Evolutionary conservation across 176 grass and related monocot species (phyloP).

Genomic region (Rhipidocladum racemiflorum): DNA sequence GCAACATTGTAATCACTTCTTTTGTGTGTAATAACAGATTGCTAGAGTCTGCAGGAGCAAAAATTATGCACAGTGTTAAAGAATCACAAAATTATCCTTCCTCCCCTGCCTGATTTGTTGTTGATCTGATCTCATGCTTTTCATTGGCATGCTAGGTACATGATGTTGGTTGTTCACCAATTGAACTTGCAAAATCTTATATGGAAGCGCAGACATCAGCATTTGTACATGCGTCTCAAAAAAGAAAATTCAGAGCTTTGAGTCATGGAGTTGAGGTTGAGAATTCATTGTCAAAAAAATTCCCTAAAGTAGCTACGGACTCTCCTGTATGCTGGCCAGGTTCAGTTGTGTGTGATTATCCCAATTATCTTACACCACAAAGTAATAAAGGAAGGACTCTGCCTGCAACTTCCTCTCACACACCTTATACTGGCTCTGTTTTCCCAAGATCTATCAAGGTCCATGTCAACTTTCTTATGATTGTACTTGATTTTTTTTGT

Average conservation of each 20-base stretch:
- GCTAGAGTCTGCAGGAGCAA: not conserved
- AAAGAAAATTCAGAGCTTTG: constrained; percentile 39
- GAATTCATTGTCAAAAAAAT: constrained; percentile 28
- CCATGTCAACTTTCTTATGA: not conserved
- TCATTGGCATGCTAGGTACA: constrained; percentile 44
- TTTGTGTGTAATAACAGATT: not conserved
- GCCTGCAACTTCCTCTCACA: constrained; percentile 18
- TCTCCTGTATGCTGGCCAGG: constrained; percentile 46
- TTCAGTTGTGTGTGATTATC: constrained; percentile 34
- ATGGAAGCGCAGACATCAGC: constrained; percentile 48
- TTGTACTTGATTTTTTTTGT: constrained; percentile 26
- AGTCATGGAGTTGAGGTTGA: constrained; percentile 41
- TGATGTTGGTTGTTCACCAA: constrained; percentile 47
- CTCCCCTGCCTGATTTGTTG: constrained; percentile 1
- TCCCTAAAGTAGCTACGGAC: constrained; percentile 29
- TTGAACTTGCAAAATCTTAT: constrained; percentile 75
- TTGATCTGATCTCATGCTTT: constrained; percentile 22
- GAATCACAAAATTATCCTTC: not conserved
- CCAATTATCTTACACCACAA: constrained; percentile 51
- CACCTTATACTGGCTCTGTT: constrained; percentile 47
- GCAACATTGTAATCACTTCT: not conserved
- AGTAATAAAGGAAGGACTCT: constrained; percentile 41
- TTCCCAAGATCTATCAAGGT: constrained; percentile 48
- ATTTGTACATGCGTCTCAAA: constrained; percentile 39
- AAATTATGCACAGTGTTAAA: constrained; percentile 4